Base-by-base conservation (phyloP, 2,329 filamentous ascomycete genomes). In the Metarhizium guizhouense region DNA sequence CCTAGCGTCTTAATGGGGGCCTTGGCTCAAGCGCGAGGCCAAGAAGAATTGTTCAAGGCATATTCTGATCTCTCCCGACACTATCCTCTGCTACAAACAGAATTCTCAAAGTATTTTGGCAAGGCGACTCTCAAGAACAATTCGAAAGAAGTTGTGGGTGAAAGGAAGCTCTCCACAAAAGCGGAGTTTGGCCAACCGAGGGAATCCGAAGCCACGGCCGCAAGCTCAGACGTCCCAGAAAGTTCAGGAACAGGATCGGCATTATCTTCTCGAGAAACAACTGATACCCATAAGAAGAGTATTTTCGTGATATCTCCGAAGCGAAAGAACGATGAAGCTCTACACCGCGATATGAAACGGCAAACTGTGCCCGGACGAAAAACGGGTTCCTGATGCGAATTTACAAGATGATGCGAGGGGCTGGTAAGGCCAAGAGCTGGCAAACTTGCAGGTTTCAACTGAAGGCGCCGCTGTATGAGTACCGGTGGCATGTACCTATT, bases 1-100 rank as follows among this genome's bases (percentile, higher is more conserved):
- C 67, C 67, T 3, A 64, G 62, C 32, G 57, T 72, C 54, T 51
- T 45, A 16, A 32, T 56, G 34, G 25, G 34, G 11, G 20, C 47
- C 10, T 30, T 51, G 25, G 20, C 11, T 29, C 30, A 36, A 32
- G 32, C 30, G 11, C 51, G 49, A 36, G 36, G 43, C 34, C 47
- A 51, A 51, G 42, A 47, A 8, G 51, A 42, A 13, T 51, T 53
- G 8, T 51, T 53, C 18, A 52, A 52, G 32, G 45, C 50, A 7
- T 51, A 51, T 32, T 30, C 38, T 20, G 25, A 30, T 20, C 42
- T 58, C 13, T 42, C 51, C 3, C 51, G 25, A 11, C 54, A 51
- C 40, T 52, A 53, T 25, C 56, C 51, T 6, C 51, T 56, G 11
- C 16, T 55, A 18, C 43, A 55, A 38, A 48, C 49, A 10, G 56